A percentile compares a stretch with the other conserved stretches of the same genome.
These are phyloP conservation scores for Coleophoma eucalyptorum DNA, from an alignment of 2,329 filamentous ascomycete genomes.

Conservation along the genomic window DNA sequence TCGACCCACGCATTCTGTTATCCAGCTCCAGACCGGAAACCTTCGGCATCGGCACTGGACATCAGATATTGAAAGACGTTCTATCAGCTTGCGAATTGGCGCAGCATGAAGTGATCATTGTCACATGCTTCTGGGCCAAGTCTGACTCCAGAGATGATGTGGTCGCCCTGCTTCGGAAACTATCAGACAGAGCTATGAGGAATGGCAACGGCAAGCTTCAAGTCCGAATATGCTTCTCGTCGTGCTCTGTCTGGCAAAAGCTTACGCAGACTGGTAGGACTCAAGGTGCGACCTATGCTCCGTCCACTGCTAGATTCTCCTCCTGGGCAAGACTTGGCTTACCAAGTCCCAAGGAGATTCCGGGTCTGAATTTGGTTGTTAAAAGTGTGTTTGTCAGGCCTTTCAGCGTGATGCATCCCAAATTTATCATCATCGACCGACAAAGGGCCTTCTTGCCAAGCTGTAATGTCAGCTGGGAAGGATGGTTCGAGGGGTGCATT, in stretches of 20 bases:
- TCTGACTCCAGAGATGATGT: constrained; percentile 59
- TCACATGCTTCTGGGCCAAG: constrained; percentile 79
- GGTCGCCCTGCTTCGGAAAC: constrained; percentile 48
- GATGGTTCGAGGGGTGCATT: constrained; percentile 80
- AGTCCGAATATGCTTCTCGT: constrained; percentile 73
- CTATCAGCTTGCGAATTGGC: constrained; percentile 59
- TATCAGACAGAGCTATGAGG: constrained; percentile 47
- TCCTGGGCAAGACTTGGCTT: constrained; percentile 62
- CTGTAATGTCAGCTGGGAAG: constrained; percentile 83
- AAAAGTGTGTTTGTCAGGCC: constrained; percentile 79
- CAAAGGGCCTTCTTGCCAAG: constrained; percentile 66
- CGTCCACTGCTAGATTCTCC: constrained; percentile 30
- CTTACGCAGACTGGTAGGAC: constrained; percentile 65
- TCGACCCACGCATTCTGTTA: constrained; percentile 41
- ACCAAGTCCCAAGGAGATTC: constrained; percentile 47
- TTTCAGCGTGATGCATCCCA: constrained; percentile 84
- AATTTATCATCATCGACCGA: constrained; percentile 74
- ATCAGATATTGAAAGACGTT: constrained; percentile 48
- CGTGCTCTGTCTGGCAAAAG: constrained; percentile 68
- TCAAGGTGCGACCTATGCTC: constrained; percentile 57
- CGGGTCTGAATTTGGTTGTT: constrained; percentile 62
- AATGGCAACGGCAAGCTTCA: constrained; percentile 19
- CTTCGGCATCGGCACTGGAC: constrained; percentile 55
- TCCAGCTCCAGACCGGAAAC: constrained; percentile 41
- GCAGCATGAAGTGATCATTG: constrained; percentile 64